These are phyloP conservation scores for Neofusicoccum laricinum DNA, from an alignment of 2,329 filamentous ascomycete species.

Conservation along the genomic window DNA sequence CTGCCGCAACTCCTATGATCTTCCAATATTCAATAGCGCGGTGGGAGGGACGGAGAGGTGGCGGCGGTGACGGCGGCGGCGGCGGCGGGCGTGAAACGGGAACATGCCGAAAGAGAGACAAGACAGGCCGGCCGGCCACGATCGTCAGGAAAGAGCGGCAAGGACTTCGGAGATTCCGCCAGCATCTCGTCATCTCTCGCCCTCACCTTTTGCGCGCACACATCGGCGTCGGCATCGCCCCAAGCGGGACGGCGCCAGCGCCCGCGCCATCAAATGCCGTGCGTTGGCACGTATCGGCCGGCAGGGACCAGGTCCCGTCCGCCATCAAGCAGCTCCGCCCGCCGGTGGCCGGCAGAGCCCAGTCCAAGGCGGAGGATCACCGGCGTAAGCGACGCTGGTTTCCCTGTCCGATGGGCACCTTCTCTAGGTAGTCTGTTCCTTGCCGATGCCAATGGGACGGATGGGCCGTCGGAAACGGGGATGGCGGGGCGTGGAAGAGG, in stretches of 20 bases:
- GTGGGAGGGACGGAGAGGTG: not conserved
- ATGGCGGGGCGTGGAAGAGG: not conserved
- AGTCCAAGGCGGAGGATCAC: constrained; percentile 5
- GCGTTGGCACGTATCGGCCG: not conserved
- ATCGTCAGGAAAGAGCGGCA: not conserved
- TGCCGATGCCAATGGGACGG: not conserved
- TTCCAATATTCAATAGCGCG: constrained; percentile 2
- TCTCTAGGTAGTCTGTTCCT: not conserved
- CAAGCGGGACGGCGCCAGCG: not conserved
- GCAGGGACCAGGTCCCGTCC: not conserved
- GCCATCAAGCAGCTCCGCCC: not conserved
- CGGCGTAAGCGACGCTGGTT: not conserved
- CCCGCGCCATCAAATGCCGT: not conserved
- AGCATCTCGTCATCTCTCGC: not conserved
- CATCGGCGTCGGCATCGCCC: too few relatives aligned
- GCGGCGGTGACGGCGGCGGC: not conserved
- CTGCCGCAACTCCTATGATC: not conserved
- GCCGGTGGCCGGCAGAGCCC: not conserved
- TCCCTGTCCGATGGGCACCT: not conserved
- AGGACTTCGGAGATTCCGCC: not conserved
- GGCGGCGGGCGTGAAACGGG: not conserved
- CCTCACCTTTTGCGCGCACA: not conserved
- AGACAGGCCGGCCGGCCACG: not conserved
- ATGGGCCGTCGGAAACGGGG: not conserved
- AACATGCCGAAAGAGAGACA: not conserved